phyloP scores from a whole-genome alignment of 345 rosid species.

The Combretum micranthum region DNA sequence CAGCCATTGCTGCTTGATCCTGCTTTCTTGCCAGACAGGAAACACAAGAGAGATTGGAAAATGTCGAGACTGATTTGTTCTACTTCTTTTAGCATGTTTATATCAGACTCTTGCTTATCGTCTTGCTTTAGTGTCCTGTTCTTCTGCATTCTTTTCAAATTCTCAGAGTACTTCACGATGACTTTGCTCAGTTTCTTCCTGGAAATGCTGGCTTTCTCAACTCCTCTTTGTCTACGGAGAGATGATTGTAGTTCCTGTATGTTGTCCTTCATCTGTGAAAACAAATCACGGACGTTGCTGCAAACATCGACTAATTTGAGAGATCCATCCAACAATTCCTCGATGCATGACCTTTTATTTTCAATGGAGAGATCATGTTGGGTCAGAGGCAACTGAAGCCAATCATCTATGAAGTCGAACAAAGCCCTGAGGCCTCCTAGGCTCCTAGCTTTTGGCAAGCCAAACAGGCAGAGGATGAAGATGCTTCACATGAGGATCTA shows the following conservation, averaged over 20 bases:
- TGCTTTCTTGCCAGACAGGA: neutral
- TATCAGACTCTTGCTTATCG: too few relatives aligned
- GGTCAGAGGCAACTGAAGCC: conserved; percentile 16
- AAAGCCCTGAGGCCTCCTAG: conserved; percentile 10
- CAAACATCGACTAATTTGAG: conserved; percentile 34
- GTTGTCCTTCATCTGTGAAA: conserved; percentile 24
- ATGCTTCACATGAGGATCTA: conserved; percentile 7
- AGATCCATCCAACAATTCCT: conserved; percentile 35
- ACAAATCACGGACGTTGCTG: conserved; percentile 24
- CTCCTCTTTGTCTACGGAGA: conserved; percentile 7
- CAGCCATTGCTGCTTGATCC: neutral
- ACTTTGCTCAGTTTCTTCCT: conserved; percentile 1
- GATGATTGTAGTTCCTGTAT: conserved; percentile 25
- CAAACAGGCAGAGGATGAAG: neutral
- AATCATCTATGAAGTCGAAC: conserved; percentile 8
- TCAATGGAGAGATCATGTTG: conserved; percentile 13
- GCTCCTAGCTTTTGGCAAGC: conserved; percentile 9
- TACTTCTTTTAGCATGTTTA: conserved; percentile 1
- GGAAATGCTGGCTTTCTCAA: neutral
- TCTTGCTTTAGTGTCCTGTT: neutral
- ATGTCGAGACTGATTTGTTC: neutral
- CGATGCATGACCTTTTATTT: conserved; percentile 1
- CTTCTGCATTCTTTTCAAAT: neutral
- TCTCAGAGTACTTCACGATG: neutral
- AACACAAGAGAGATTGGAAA: conserved; percentile 3